Evolutionary conservation across 192 early-diverging fungal species (phyloP), one percentile per base, ranked within the genome.

Genomic region (Entomortierella lignicola): DNA sequence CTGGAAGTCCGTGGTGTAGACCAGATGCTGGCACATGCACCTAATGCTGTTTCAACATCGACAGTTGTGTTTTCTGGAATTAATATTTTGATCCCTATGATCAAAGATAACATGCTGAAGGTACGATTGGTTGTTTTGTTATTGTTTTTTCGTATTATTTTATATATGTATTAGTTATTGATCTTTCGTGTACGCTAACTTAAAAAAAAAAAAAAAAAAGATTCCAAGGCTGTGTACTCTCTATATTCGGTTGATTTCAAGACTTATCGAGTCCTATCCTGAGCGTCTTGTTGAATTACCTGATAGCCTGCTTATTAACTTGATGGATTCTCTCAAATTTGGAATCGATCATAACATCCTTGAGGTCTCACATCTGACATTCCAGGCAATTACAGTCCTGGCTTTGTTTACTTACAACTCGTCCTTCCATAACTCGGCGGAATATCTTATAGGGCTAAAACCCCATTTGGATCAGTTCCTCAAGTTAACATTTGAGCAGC

Each of bases 11-110:
- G 32, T 23, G 72, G 63, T 18, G 67, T 72, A 27, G 66, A 83
- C 21, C 70, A 72, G 43, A 80, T 85, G 47, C 27, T 83, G 31
- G 64, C 56, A 13, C 66, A 81, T 42, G 43, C 59, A 13, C 71
- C 79, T 21, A 73, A 69, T 62, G 69, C 63, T 25, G 62, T 60
- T 42, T 63, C 31, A 69, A 88, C 77, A 74, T 91, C 52, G 73
- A 88, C n/a, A 23, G 90, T 94, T 6, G 88, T 93, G 29, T 89
- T 92, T 50, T 89, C 84, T 75, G 93, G 91, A 31, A 79, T 93
- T 44, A 87, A 92, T 80, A 83, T 87, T 26, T 65, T 93, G 2
- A 83, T 93, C 27, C 92, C 92, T 6, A 85, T 93, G 66, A 90
- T 94, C 60, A 89, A 90, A 52, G 65, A 87, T 30, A 81, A 91